A percentile compares a stretch with the other conserved stretches of the same genome.
phyloP scores from a whole-genome alignment of 495 filamentous ascomycete species.

The Aspergillus funiculosus region DNA sequence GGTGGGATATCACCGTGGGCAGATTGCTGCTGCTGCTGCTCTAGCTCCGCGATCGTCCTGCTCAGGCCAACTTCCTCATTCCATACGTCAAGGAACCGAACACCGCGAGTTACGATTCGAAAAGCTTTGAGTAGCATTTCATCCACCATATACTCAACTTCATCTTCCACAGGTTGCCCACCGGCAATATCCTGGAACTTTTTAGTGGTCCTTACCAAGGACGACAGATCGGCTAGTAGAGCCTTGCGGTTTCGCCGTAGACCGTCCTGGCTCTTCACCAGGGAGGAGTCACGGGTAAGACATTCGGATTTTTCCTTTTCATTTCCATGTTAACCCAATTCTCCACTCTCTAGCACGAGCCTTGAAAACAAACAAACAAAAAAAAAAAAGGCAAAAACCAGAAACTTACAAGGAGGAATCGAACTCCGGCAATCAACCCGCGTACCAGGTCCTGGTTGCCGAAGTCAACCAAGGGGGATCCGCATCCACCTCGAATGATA shows the following conservation, averaged over 20 bases:
- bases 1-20: slow-evolving; percentile 49
- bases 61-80: slow-evolving; percentile 65
- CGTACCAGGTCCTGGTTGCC: slow-evolving; percentile 85
- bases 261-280: slow-evolving; percentile 68
- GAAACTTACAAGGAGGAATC: slow-evolving; percentile 73
- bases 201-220: slow-evolving; percentile 82
- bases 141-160: slow-evolving; percentile 73
- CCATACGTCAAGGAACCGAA: slow-evolving; percentile 87
- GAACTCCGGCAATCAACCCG: slow-evolving; percentile 87
- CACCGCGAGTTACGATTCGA: slow-evolving; percentile 85
- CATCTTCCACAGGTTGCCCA: slow-evolving; percentile 45
- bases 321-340: too few species aligned
- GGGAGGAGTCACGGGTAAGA: slow-evolving; percentile 69
- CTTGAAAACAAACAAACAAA: too few species aligned
- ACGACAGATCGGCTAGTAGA: slow-evolving; percentile 80
- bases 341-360: too few species aligned
- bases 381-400: too few species aligned
- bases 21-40: slow-evolving; percentile 30
- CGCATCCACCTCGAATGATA: slow-evolving; percentile 63
- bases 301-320: slow-evolving; percentile 79
- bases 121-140: slow-evolving; percentile 92
- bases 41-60: slow-evolving; percentile 57
- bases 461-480: slow-evolving; percentile 64
- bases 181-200: slow-evolving; percentile 61
- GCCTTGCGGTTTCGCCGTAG: slow-evolving; percentile 78